Percentiles rank a stretch among this genome's conserved stretches.
These are phyloP conservation scores for Tetrahymena thermophila DNA, from an alignment of 73 alveolate genomes.

Conservation along the genomic window DNA sequence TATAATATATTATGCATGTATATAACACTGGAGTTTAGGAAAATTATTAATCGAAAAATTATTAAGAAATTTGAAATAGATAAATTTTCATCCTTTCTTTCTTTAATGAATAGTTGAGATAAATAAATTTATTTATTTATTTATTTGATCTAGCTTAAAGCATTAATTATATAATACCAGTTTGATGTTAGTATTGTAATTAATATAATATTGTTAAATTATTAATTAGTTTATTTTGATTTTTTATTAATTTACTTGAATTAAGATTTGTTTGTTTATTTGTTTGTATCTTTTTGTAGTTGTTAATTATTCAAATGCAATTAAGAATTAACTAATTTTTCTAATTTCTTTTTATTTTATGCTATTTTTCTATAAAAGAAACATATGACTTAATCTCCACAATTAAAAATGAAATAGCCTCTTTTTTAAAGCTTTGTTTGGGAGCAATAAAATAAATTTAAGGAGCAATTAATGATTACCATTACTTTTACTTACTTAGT, in stretches of 20 bases:
- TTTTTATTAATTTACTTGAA: too few species aligned
- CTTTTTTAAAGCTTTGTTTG: background rate
- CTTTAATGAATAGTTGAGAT: background rate
- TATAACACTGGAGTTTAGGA: background rate
- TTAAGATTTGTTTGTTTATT: too few species aligned
- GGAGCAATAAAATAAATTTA: background rate
- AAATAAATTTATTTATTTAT: too few species aligned
- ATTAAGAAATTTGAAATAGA: background rate
- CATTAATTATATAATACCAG: background rate
- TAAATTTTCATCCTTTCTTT: background rate
- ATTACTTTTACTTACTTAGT: too few species aligned
- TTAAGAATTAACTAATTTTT: background rate
- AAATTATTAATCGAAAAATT: background rate
- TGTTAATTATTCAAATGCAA: background rate
- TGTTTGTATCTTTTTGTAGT: too few species aligned
- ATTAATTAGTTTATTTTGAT: too few species aligned
- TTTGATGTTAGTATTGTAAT: background rate
- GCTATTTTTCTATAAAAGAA: background rate
- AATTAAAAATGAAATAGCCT: too few species aligned
- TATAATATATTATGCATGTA: too few species aligned
- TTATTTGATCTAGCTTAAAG: background rate
- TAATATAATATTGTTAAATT: background rate
- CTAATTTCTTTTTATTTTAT: background rate
- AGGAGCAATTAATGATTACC: background rate
- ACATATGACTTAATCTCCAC: background rate